phyloP scores from a whole-genome alignment of 495 filamentous ascomycete genomes.

The Penicillium tannophilum region DNA sequence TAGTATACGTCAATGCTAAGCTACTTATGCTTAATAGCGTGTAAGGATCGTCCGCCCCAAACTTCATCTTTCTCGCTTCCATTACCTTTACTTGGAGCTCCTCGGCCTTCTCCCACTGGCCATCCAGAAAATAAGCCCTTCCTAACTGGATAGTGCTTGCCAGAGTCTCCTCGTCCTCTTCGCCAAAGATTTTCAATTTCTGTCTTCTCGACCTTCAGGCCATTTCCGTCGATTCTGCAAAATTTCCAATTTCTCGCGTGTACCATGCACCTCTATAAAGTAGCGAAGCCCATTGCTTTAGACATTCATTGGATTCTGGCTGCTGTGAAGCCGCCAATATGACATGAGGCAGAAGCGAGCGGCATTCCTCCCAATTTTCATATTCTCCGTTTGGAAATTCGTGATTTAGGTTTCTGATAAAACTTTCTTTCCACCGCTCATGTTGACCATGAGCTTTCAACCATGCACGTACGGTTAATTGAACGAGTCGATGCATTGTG shows the following conservation, averaged over 20 bases:
- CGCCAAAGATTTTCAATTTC: conserved; percentile 11
- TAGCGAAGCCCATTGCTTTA: conserved; percentile 5
- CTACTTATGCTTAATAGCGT: too few species aligned
- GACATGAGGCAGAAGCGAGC: conserved; percentile 12
- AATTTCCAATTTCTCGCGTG: background rate
- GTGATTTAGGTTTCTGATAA: conserved; percentile 1
- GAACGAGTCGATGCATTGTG: conserved; percentile 19
- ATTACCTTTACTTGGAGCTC: too few species aligned
- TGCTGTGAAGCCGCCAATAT: conserved; percentile 8
- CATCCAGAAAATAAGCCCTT: too few species aligned
- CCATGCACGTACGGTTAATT: conserved; percentile 3
- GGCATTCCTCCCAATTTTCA: conserved; percentile 11
- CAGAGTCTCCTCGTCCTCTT: conserved; percentile 18
- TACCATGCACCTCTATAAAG: conserved; percentile 9
- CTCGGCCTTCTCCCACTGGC: too few species aligned
- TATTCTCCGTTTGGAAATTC: conserved; percentile 6
- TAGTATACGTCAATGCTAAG: too few species aligned
- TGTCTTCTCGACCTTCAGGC: conserved; percentile 7
- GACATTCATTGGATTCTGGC: conserved; percentile 4
- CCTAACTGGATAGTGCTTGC: conserved; percentile 4
- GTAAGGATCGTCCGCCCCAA: too few species aligned
- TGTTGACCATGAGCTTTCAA: conserved; percentile 26
- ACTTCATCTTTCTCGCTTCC: too few species aligned
- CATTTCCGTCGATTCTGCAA: background rate
- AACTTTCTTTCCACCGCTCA: conserved; percentile 27